Evolutionary conservation across 208 protist species (phyloP), one percentile per base, ranked within the genome.

Genomic region (Crithidia mellificae): DNA sequence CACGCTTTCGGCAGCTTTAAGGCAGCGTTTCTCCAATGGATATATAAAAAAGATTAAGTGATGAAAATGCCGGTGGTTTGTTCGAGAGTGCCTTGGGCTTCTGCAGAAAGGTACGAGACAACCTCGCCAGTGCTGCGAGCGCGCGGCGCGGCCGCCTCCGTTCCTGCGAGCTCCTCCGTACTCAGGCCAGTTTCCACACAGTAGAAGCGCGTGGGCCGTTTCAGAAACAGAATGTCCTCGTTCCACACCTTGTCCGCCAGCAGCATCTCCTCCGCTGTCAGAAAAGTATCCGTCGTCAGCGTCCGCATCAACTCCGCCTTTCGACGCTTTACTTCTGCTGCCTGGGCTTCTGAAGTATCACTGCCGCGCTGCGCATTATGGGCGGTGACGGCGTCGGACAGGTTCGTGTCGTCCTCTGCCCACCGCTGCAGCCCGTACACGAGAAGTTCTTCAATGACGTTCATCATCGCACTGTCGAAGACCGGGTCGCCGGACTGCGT

Each of bases 391-490:
- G 43, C 3, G 19, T 53, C 59, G 12, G 34, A 19, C 8, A 58
- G 20, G 43, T 6, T 27, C 29, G 34, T 34, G 38, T 66, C 53
- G 32, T 38, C 57, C 34, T 63, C 54, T 8, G 63, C 72, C 70
- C 70, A 76, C 57, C 61, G 66, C 49, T 76, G 70, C 55, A 87
- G 63, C 25, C 59, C 58, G 47, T 66, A 56, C 8, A 64, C 71
- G 30, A 93, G 70, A 24, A 87, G 68, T 9, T 92, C 80, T 61
- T 91, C 90, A 20, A 91, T 74, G 51, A 95, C 49, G 38, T 69
- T 64, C 85, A 95, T 91, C 73, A 95, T 90, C 19, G 72, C 70
- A 6, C 50, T 57, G 76, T 95, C 87, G 63, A 95, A 95, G 15
- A 67, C 55, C 2, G 51, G 38, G 50, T 81, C 87, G 5, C 78